Base-by-base conservation (phyloP, 306 rosid species). In the Delonix regia region DNA sequence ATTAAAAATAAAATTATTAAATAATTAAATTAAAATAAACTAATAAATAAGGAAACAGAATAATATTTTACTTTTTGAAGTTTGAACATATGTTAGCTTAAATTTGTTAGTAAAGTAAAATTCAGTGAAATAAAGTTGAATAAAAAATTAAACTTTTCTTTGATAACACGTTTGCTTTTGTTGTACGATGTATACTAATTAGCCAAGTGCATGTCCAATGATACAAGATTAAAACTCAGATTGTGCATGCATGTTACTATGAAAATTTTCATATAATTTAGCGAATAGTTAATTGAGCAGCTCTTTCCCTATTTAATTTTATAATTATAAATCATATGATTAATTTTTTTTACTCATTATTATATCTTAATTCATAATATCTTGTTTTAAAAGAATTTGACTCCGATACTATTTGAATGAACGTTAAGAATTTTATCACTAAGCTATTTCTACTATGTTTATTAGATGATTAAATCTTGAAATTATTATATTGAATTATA, bases 271-370 rank as follows among this genome's bases (percentile, higher is more conserved):
- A 41, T 22, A 13, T 11, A 47, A 39, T 4, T 66, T 21, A 62
- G 25, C n/a, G n/a, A n/a, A n/a, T n/a, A n/a, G n/a, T n/a, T 30
- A 11, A 7, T 28, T 47, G 42, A 75, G 18, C 21, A 19, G 44
- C 60, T 3, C 68, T 27, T 47, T 64, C 45, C 71, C 12, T 49
- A n/a, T n/a, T n/a, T n/a, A 34, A 55, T 33, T 64, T 53, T 76
- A 15, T 4, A 21, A 33, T 62, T 7, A 51, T 52, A 51, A 76
- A 33, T 19, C 71, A 36, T 10, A 30, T 71, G 34, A n/a, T n/a
- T n/a, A n/a, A n/a, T n/a, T n/a, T n/a, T n/a, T n/a, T n/a, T n/a
- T n/a, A n/a, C n/a, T n/a, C n/a, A n/a, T n/a, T n/a, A n/a, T n/a
- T n/a, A n/a, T n/a, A n/a, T n/a, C n/a, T n/a, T n/a, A n/a, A n/a